Evolutionary conservation across 192 early-diverging fungal genomes (phyloP).

Genomic region (Coemansia sp.): DNA sequence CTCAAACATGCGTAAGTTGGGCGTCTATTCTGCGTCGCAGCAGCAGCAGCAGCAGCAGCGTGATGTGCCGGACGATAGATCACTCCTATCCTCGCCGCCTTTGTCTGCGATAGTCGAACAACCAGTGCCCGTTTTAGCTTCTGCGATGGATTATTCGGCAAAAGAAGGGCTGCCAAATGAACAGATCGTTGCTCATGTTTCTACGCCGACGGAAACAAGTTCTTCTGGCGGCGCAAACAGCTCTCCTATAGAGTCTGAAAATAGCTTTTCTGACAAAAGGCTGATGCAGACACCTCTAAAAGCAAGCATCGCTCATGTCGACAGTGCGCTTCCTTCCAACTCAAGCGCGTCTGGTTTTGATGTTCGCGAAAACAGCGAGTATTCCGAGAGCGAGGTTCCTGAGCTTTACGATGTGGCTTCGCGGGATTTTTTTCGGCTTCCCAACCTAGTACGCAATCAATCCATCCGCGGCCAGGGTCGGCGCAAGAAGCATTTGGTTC

Average conservation of each 20-base stretch:
- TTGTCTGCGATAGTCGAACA: background rate
- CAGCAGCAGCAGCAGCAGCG: background rate
- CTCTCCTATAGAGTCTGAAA: slow-evolving; percentile 23
- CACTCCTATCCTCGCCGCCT: background rate
- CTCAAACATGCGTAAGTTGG: background rate
- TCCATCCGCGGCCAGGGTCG: slow-evolving; percentile 18
- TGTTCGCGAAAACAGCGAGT: background rate
- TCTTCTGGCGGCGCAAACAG: background rate
- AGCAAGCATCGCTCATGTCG: background rate
- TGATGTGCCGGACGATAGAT: background rate
- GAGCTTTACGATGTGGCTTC: slow-evolving; percentile 30
- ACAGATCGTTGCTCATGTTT: background rate
- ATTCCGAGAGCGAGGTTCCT: slow-evolving; percentile 15
- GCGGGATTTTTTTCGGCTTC: slow-evolving; percentile 36
- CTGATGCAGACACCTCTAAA: background rate
- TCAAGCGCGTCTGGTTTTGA: background rate
- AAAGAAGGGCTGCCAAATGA: background rate
- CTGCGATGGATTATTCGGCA: background rate
- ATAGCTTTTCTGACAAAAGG: slow-evolving; percentile 4
- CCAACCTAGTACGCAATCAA: slow-evolving; percentile 33
- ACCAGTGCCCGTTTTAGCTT: background rate
- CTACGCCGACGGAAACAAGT: background rate
- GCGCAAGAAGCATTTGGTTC: slow-evolving; percentile 17
- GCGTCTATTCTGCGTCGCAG: background rate
- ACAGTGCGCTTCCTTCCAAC: background rate